Percentiles rank a stretch among this genome's conserved stretches.
phyloP scores from a whole-genome alignment of 2,329 filamentous ascomycete genomes.

The Colletotrichum caudatum region DNA sequence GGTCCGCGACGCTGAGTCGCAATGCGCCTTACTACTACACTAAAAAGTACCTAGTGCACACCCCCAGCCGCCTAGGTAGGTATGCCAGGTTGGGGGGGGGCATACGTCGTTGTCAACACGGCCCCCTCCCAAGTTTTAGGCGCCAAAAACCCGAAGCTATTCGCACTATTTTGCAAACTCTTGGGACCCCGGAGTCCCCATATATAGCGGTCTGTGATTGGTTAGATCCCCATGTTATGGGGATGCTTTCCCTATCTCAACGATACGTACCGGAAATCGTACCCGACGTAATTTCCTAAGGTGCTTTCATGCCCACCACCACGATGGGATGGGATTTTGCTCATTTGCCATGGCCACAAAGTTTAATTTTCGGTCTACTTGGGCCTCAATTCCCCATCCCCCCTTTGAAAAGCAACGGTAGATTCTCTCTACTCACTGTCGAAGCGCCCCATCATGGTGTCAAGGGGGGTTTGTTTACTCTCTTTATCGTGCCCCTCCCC shows the following conservation, averaged over 20 bases:
- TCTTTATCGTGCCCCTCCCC: constrained; percentile 12
- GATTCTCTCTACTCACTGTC: constrained; percentile 27
- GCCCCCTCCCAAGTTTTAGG: not conserved
- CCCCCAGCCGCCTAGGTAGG: constrained; percentile 4
- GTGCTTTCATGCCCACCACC: constrained; percentile 12
- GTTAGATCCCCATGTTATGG: constrained; percentile 30
- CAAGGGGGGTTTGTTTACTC: not conserved
- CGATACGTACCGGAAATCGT: constrained; percentile 18
- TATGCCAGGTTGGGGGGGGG: no score
- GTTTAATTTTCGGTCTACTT: constrained; percentile 31
- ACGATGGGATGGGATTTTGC: constrained; percentile 34
- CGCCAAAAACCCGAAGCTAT: constrained; percentile 30
- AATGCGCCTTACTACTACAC: not conserved
- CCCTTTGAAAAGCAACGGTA: not conserved
- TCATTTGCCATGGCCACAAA: constrained; percentile 33
- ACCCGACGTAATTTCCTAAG: constrained; percentile 1
- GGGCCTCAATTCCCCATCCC: constrained; percentile 39
- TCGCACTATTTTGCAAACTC: constrained; percentile 15
- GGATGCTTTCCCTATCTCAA: constrained; percentile 20
- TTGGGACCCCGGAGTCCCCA: not conserved
- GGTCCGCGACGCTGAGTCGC: constrained; percentile 1
- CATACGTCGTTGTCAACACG: constrained; percentile 9
- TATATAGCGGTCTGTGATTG: constrained; percentile 18
- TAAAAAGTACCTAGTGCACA: not conserved
- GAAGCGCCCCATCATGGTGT: constrained; percentile 18